Evolutionary conservation across 345 rosid species (phyloP), one percentile per base, ranked within the genome.

Genomic region (Bruguiera sexangula): DNA sequence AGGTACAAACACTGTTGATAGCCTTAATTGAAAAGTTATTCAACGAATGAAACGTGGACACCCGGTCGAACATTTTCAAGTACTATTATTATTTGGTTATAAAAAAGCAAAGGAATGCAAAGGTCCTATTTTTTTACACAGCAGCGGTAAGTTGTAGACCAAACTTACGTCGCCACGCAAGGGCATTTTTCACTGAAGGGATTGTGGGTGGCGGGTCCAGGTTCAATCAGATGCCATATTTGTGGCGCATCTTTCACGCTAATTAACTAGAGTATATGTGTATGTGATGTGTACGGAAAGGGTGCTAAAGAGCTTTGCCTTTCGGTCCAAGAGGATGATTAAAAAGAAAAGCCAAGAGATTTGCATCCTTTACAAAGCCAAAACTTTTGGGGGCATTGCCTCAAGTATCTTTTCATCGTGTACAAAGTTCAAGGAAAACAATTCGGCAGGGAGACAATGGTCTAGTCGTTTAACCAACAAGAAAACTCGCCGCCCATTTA

Each of bases 321-420:
- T 76, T 80, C 68, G 32, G n/a, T 71, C 66, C 72, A 71, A 50
- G 31, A 68, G 75, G 70, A 37, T 31, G 21, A 15, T 64, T 20
- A 56, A 34, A 60, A 70, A 68, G 8, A 32, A 21, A 46, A n/a
- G 18, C 24, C 46, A 2, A 39, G 37, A 63, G 70, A 75, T 65
- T 68, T 69, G 58, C 57, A 76, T 74, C 68, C 65, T 74, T 18
- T 9, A 6, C 37, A 80, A 81, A 78, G 84, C 84, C 79, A 62
- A 61, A 75, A 71, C 79, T 69, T 81, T 77, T 60, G 77, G 69
- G 13, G 31, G 24, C 34, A 62, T 26, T 39, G 59, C 51, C 36
- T 76, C 63, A 22, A 54, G 73, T 43, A 68, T 68, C 67, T 64
- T 57, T 27, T 20, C 31, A 54, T 59, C 30, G 21, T 36, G 18